A percentile compares a stretch with the other conserved stretches of the same genome.
Evolutionary conservation across 352 stramenopile genomes (phyloP).

Genomic region (Pythium insidiosum): DNA sequence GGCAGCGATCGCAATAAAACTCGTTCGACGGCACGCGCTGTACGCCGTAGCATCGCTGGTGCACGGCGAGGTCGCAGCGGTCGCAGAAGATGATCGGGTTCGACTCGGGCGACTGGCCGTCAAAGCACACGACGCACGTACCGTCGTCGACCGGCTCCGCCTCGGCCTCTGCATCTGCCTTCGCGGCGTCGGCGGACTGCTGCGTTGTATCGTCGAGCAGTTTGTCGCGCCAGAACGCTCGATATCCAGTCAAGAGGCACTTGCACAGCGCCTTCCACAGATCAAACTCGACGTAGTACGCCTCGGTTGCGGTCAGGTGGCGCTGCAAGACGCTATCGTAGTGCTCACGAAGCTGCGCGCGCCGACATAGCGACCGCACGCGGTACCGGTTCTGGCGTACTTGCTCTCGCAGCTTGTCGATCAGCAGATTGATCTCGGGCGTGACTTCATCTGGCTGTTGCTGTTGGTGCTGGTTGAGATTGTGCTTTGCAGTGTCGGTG

Average conservation of each 20-base stretch:
- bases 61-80: conserved; percentile 82
- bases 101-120: conserved; percentile 76
- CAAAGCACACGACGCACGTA: conserved; percentile 87
- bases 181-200: conserved; percentile 12
- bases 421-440: conserved; percentile 61
- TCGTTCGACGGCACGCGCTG: conserved; percentile 74
- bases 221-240: conserved; percentile 20
- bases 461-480: neutral
- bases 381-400: conserved; percentile 64
- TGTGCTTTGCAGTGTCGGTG: neutral
- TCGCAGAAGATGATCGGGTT: conserved; percentile 90
- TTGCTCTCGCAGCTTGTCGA: conserved; percentile 70
- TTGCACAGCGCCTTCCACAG: conserved; percentile 72
- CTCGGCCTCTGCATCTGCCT: conserved; percentile 9
- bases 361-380: conserved; percentile 42
- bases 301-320: conserved; percentile 23
- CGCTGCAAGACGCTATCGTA: conserved; percentile 18
- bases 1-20: conserved; percentile 87
- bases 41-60: conserved; percentile 86
- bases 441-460: conserved; percentile 49
- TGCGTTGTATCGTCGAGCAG: no score
- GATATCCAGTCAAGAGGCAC: conserved; percentile 59
- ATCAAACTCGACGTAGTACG: conserved; percentile 70
- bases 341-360: conserved; percentile 25
- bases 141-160: conserved; percentile 69